Percentiles rank a stretch among this genome's conserved stretches.
Conservation (phyloP, 2,329 filamentous ascomycete species). For the Monilinia fructicola region DNA sequence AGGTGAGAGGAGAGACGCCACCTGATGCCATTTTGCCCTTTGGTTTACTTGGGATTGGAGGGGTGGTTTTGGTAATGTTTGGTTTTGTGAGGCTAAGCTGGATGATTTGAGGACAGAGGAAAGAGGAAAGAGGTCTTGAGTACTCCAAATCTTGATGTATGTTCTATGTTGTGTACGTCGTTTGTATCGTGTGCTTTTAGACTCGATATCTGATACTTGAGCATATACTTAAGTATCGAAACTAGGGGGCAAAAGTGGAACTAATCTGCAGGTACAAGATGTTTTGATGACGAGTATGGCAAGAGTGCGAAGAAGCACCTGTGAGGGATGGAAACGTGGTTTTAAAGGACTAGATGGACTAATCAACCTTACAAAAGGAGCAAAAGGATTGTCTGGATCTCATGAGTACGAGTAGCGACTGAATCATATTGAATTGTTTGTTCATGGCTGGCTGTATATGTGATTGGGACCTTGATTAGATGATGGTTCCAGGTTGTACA, state of each 20-base stretch:
- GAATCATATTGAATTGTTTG: background rate
- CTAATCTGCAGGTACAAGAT: conserved; percentile 10
- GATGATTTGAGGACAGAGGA: background rate
- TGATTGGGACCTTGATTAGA: background rate
- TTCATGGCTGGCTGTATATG: background rate
- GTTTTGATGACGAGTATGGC: conserved; percentile 7
- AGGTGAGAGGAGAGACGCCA: conserved; percentile 41
- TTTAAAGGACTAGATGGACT: background rate
- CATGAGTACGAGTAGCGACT: background rate
- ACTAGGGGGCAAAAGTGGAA: conserved; percentile 11
- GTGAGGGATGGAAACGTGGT: conserved; percentile 14
- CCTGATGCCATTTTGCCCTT: conserved; percentile 44
- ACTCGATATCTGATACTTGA: background rate
- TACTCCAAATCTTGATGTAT: background rate
- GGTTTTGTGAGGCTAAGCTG: background rate
- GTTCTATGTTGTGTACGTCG: background rate
- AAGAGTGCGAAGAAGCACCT: background rate
- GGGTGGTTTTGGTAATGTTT: background rate
- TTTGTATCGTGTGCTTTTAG: background rate
- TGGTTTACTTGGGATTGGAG: background rate
- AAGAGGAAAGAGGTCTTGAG: background rate
- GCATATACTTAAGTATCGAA: background rate
- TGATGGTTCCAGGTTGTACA: too few species aligned
- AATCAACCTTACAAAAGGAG: too few species aligned
- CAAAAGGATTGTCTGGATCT: background rate